A percentile compares a stretch with the other conserved stretches of the same genome.
phyloP scores from a whole-genome alignment of 2,329 filamentous ascomycete genomes.

The Ophiobolus disseminans region DNA sequence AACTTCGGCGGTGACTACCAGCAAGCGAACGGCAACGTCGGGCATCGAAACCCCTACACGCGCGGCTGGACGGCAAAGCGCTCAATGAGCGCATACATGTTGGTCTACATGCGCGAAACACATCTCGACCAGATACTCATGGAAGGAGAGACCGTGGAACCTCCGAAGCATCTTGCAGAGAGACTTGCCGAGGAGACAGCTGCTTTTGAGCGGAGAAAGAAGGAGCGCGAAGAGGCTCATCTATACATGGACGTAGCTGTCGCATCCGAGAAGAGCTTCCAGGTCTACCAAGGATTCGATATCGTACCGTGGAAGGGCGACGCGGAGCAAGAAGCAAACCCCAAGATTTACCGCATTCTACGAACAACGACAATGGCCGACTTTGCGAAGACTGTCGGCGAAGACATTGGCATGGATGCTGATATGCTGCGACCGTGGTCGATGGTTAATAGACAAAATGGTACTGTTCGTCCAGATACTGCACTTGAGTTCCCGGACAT shows the following conservation, averaged over 20 bases:
- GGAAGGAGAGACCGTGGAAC: constrained; percentile 76
- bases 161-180: constrained; percentile 79
- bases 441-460: constrained; percentile 99
- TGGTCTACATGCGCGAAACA: constrained; percentile 94
- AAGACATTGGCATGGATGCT: constrained; percentile 71
- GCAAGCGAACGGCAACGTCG: constrained; percentile 62
- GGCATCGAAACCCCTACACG: constrained; percentile 69
- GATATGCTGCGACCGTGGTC: constrained; percentile 84
- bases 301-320: constrained; percentile 66
- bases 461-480: constrained; percentile 89
- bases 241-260: constrained; percentile 87
- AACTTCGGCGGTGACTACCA: constrained; percentile 93
- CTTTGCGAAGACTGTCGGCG: constrained; percentile 73
- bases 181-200: constrained; percentile 83
- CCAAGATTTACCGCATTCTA: constrained; percentile 75
- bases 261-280: constrained; percentile 82
- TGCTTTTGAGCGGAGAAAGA: constrained; percentile 75
- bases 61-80: constrained; percentile 69
- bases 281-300: constrained; percentile 82
- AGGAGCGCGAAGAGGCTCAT: constrained; percentile 93
- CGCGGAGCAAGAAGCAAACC: constrained; percentile 67
- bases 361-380: constrained; percentile 78
- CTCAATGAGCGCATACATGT: constrained; percentile 93
- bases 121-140: constrained; percentile 83
- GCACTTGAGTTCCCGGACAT: constrained; percentile 79